These are phyloP conservation scores for Dipodascopsis uninucleata DNA, from an alignment of 805 yeast species.

Conservation along the genomic window DNA sequence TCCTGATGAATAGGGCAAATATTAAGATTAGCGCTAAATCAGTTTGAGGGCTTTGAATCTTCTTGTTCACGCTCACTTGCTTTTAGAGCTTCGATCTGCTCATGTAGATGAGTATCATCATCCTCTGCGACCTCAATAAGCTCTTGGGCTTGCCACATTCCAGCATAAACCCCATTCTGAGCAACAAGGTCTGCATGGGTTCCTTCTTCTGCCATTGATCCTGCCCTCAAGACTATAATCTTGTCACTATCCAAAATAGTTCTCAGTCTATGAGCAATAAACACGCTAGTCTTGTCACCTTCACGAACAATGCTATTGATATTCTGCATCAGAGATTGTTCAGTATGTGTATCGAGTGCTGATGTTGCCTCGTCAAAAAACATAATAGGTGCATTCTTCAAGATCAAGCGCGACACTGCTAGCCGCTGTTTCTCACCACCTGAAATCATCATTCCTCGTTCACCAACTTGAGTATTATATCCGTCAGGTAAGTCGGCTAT, in stretches of 20 bases:
- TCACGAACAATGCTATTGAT: conserved; percentile 63
- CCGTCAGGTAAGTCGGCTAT: conserved; percentile 79
- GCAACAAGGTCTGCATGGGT: conserved; percentile 62
- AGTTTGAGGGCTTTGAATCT: too few relatives aligned
- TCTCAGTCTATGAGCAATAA: conserved; percentile 89
- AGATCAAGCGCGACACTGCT: conserved; percentile 85
- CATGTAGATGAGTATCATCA: conserved; percentile 12
- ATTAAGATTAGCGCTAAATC: too few relatives aligned
- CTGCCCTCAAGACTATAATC: conserved; percentile 79
- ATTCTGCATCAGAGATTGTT: conserved; percentile 73
- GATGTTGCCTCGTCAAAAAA: conserved; percentile 97
- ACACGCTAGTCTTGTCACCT: conserved; percentile 66
- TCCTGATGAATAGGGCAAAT: too few relatives aligned
- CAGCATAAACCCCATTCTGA: conserved; percentile 62
- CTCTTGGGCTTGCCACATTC: conserved; percentile 82
- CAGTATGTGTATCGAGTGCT: conserved; percentile 95
- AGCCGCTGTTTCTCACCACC: conserved; percentile 98
- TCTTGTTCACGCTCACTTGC: too few relatives aligned
- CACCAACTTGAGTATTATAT: conserved; percentile 83
- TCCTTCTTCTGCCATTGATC: conserved; percentile 84
- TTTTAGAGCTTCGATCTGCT: conserved; percentile 17
- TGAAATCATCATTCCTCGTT: conserved; percentile 94
- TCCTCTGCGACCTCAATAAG: conserved; percentile 23
- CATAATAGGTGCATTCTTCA: conserved; percentile 82
- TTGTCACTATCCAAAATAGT: conserved; percentile 88